phyloP scores from a whole-genome alignment of 805 yeast genomes.

The Hanseniaspora hatyaiensis region DNA sequence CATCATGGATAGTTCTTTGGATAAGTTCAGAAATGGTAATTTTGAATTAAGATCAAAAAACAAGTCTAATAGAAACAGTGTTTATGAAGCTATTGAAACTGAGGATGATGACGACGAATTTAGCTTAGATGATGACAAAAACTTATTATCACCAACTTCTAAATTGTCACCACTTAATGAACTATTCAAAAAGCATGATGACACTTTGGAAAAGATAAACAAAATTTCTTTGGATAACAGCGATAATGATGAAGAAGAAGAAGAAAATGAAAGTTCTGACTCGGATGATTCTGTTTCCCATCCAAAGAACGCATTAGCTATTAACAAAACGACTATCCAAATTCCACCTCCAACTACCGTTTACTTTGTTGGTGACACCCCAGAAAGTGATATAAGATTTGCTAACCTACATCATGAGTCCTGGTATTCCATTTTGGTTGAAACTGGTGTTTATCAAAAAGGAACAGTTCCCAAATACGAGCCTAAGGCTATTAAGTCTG shows the following conservation, averaged over 20 bases:
- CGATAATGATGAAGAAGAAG: conserved; percentile 22
- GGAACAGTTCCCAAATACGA: conserved; percentile 68
- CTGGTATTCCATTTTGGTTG: conserved; percentile 75
- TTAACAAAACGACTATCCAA: conserved; percentile 17
- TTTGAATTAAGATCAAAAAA: conserved; percentile 18
- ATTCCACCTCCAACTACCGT: conserved; percentile 78
- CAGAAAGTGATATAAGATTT: conserved; percentile 77
- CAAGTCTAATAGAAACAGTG: conserved; percentile 3
- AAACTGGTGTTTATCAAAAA: conserved; percentile 77
- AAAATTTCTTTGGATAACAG: conserved; percentile 21
- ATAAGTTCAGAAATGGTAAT: conserved; percentile 1
- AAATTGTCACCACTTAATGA: conserved; percentile 2
- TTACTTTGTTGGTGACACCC: conserved; percentile 82
- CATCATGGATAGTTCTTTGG: conserved; percentile 6
- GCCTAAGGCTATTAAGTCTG: conserved; percentile 62
- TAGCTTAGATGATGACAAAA: conserved; percentile 20
- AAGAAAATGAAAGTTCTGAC: conserved; percentile 19
- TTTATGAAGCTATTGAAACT: conserved; percentile 20
- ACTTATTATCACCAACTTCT: not conserved
- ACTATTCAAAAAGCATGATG: not conserved
- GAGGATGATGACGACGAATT: conserved; percentile 24
- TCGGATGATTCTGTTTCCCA: not conserved
- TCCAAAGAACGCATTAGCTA: not conserved
- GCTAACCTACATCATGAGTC: conserved; percentile 77
- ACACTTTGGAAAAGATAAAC: conserved; percentile 2